Evolutionary conservation across 2,329 filamentous ascomycete species (phyloP), one percentile per base, ranked within the genome.

Genomic region (Neonectria ditissima): DNA sequence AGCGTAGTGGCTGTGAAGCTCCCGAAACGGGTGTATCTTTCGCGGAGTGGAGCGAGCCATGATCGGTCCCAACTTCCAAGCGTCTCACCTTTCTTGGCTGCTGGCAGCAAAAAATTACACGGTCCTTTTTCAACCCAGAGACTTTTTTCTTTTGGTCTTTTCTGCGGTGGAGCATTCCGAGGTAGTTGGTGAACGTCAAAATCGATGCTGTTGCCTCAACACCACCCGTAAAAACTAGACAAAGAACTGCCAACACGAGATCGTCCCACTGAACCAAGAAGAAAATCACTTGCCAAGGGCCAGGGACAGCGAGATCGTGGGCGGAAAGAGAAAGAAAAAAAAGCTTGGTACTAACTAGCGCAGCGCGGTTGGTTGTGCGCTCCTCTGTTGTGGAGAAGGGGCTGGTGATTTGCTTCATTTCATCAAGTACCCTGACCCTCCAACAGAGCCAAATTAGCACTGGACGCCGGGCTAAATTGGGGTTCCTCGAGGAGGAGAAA

Each of bases 271-370:
- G 13, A 22, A 13, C 43, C 24, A 20, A 20, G 37, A 37, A 37
- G 34, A 41, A 20, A 41, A 41, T 41, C 28, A 20, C 6, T n/a
- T 22, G 47, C 11, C 47, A 50, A 20, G 47, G 26, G n/a, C n/a
- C 18, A 30, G 44, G 18, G 45, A 59, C 50, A 55, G 37, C 10
- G 24, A 66, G 67, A 70, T 67, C 63, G 61, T 24, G 57, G 41
- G 20, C 13, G 39, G 22, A 63, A 55, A 69, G 71, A 69, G 70
- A 69, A 72, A 28, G 22, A 63, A 55, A 69, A 71, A 69, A 72
- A 69, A 72, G 69, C 69, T 71, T 71, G 69, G 69, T 72, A 62
- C 54, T 62, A 34, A 24, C 51, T 71, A 71, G 69, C 58, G 62
- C 43, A 59, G 70, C 65, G 45, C 55, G 58, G 67, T 55, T 59